phyloP scores from a whole-genome alignment of 2,329 filamentous ascomycete genomes.

The Neofusicoccum umdonicola region DNA sequence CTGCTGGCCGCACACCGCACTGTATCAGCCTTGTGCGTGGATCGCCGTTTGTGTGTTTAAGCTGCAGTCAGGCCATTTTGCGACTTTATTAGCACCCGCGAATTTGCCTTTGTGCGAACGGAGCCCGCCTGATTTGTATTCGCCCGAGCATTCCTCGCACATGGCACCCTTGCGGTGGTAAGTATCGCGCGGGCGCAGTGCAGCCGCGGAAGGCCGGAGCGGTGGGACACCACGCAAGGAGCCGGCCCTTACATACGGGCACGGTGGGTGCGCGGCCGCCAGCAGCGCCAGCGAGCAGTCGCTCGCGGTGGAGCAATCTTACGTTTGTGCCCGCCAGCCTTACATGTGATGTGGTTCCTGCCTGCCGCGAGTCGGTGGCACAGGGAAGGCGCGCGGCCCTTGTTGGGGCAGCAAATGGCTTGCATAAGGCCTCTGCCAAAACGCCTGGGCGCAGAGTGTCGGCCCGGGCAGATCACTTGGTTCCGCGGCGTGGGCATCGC shows the following conservation, averaged over 20 bases:
- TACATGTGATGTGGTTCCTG: slow-evolving; percentile 15
- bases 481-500: background rate
- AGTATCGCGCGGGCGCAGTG: slow-evolving; percentile 9
- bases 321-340: slow-evolving; percentile 13
- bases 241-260: slow-evolving; percentile 14
- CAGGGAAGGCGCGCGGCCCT: slow-evolving; percentile 6
- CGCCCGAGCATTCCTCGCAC: slow-evolving; percentile 25
- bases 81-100: slow-evolving; percentile 7
- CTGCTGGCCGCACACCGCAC: slow-evolving; percentile 11
- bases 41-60: slow-evolving; percentile 16
- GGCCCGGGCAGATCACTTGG: slow-evolving; percentile 1
- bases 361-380: background rate
- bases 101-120: slow-evolving; percentile 13
- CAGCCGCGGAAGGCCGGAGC: slow-evolving; percentile 18
- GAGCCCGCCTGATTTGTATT: slow-evolving; percentile 15
- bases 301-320: slow-evolving; percentile 15
- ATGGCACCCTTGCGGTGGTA: slow-evolving; percentile 33
- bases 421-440: slow-evolving; percentile 1
- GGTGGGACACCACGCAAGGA: slow-evolving; percentile 15
- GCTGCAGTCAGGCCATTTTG: slow-evolving; percentile 13
- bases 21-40: slow-evolving; percentile 16
- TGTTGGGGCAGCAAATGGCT: slow-evolving; percentile 11
- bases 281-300: background rate
- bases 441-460: background rate
- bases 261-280: background rate